Percentiles rank a stretch among this genome's conserved stretches.
phyloP scores from a whole-genome alignment of 2,329 filamentous ascomycete species.

The Colletotrichum agaves region DNA sequence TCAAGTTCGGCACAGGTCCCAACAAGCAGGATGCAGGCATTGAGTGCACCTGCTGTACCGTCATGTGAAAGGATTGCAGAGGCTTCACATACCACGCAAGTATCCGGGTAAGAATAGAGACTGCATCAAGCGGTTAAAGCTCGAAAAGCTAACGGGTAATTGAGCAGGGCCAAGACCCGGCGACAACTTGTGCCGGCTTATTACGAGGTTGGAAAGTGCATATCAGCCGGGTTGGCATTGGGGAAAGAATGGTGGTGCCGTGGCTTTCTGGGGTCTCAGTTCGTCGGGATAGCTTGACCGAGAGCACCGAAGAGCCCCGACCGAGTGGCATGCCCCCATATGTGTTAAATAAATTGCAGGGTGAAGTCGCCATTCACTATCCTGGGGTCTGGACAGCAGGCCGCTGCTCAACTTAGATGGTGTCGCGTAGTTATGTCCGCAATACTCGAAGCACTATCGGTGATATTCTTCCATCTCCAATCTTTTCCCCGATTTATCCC shows the following conservation, averaged over 20 bases:
- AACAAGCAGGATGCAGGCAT: conserved; percentile 49
- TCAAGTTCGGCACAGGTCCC: conserved; percentile 61
- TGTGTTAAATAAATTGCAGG: conserved; percentile 2
- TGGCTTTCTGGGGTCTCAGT: neutral
- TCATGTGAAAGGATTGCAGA: conserved; percentile 49
- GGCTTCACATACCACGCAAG: neutral
- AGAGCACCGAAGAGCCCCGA: neutral
- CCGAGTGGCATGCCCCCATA: neutral
- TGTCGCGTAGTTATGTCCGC: neutral
- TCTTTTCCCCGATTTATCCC: conserved; percentile 25
- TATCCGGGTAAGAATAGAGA: neutral
- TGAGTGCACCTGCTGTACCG: conserved; percentile 47
- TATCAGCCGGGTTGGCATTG: conserved; percentile 10
- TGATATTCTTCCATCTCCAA: neutral
- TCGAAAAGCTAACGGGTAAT: conserved; percentile 10
- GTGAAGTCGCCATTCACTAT: neutral
- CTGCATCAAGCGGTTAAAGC: neutral
- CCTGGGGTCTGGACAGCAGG: neutral
- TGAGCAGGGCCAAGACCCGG: conserved; percentile 15
- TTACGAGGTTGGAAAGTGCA: neutral
- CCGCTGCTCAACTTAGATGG: neutral
- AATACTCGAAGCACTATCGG: neutral
- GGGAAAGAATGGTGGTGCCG: neutral
- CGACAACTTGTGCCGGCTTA: neutral
- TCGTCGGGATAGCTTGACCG: conserved; percentile 6